Evolutionary conservation across 202 grass and related monocot species (phyloP).

Genomic region (Bolboschoenoplectus hybrid): DNA sequence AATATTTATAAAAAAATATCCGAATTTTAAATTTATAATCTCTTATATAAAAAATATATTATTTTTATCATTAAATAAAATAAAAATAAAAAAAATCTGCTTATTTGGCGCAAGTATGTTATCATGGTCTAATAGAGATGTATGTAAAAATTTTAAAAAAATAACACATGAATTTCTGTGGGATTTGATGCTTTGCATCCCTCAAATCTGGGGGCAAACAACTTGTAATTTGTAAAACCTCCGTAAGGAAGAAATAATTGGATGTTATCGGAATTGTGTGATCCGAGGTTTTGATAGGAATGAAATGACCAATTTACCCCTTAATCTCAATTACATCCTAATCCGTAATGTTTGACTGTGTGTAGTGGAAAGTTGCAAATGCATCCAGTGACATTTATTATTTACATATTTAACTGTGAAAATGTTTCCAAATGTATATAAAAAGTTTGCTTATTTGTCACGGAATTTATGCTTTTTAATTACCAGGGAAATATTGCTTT

Average conservation of each 20-base stretch:
- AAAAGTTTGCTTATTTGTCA: background rate
- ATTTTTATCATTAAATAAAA: no score
- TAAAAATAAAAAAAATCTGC: background rate
- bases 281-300: background rate
- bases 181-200: background rate
- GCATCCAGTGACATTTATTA: background rate
- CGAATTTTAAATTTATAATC: no score
- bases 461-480: background rate
- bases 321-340: background rate
- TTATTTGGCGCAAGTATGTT: background rate
- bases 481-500: background rate
- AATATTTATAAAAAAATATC: no score
- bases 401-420: background rate
- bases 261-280: background rate
- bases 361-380: background rate
- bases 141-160: background rate
- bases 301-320: conserved; percentile 7
- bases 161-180: background rate
- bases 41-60: no score
- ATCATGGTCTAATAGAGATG: background rate
- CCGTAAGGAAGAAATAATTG: background rate
- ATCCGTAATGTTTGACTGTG: background rate
- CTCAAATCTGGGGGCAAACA: background rate
- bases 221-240: background rate
- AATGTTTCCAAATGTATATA: background rate